Base-by-base conservation (phyloP, 2,329 filamentous ascomycete species). In the Parascedosporium putredinis region DNA sequence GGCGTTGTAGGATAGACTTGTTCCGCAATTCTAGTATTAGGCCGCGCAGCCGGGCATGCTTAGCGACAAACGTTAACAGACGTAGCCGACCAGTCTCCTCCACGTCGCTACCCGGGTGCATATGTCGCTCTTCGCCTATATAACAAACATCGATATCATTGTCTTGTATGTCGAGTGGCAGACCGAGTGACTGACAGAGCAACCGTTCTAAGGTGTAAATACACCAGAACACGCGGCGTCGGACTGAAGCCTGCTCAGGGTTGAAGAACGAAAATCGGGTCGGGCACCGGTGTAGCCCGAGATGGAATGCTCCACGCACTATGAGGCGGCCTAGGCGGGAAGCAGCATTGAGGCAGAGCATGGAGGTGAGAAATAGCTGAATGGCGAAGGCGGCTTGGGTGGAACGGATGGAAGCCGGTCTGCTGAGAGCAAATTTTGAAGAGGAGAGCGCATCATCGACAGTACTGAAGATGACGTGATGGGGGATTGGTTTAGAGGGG, bases 71-170 rank as follows among this genome's bases (percentile, higher is more conserved):
- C 0, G 60, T 62, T 0, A 72, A 57, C 0, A 73, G 55, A 3
- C 60, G 60, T 4, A 73, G 55, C 3, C 65, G 59, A 34, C 54
- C 40, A 54, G 60, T 56, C 36, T 52, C 29, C 3, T 54, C 55
- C 1, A 59, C 57, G 10, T 57, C 55, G 0, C 53, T 49, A 2
- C 33, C 4, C 1, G 44, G 40, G n/a, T 43, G 52, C 22, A 54
- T 51, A 52, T 78, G 75, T 2, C 58, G 59, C 55, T 79, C 75
- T 2, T 69, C 59, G 1, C 67, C 68, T 0, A 71, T 73, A 50
- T 75, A 75, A 53, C 77, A 80, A 1, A 80, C 76, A 54, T 80
- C 77, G 5, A 79, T 60, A 50, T 80, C 76, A 40, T 78, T 72
- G 52, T 80, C 76, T 47, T 70, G 69, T 9, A 81, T 72, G 18